Base-by-base conservation (phyloP, 169 alveolate species). In the Plasmodium gonderi region DNA sequence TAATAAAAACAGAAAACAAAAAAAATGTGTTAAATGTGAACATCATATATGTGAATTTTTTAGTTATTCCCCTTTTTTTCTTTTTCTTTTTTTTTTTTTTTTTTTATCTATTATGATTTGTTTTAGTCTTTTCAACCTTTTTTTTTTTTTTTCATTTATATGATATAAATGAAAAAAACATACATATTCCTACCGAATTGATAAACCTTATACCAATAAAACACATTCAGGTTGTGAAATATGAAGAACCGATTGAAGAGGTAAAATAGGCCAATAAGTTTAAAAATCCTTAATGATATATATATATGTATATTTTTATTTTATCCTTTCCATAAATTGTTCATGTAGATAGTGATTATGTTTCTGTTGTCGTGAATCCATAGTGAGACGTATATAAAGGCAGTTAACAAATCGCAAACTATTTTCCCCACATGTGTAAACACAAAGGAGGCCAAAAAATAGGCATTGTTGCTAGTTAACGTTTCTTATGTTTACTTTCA, bases 221-320 rank as follows among this genome's bases (percentile, higher is more conserved):
- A 60, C 2, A 60, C 9, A 60, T 7, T n/a, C 36, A 60, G 72
- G 26, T 60, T 60, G 36, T 60, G 72, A 60, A 60, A 60, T 60
- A 60, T 60, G 72, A 60, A 23, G 72, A 20, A 23, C 72, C 72
- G 72, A 29, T 17, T 60, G 72, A 60, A 60, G 72, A 60, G 72
- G 72, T 60, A 60, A 20, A n/a, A 60, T 60, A n/a, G n/a, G 72
- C 72, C 26, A 8, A 20, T 8, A 60, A n/a, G 72, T 23, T 60
- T 60, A 60, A 29, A 60, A 60, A 60, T 60, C 9, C 17, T 60
- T 60, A 60, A n/a, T 60, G 72, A 60, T n/a, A n/a, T n/a, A n/a
- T n/a, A 36, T 23, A 36, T 60, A 23, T 54, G 12, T 49, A 14
- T 47, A 2, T 49, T 49, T 49, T 49, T 49, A 2, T 49, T 49